Base-by-base conservation (phyloP, 371 early-diverging fungal genomes). In the Apophysomyces ossiformis region DNA sequence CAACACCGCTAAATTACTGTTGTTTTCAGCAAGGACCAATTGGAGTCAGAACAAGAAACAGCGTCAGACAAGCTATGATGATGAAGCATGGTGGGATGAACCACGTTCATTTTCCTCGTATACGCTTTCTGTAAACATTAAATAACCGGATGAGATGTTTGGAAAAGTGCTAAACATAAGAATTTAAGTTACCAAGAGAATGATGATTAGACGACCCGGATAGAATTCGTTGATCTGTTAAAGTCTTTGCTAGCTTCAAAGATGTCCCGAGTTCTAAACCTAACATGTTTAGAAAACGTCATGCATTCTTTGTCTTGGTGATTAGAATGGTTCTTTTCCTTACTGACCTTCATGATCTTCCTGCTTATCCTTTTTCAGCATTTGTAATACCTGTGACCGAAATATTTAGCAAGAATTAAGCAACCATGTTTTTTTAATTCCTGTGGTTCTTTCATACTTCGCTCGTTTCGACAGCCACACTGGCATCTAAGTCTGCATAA, bases 401-500 rank as follows among this genome's bases (percentile, higher is more conserved):
- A 50, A 21, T 4, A 50, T 4, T 21, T 21, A 21, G 11, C 16
- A 50, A 50, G 21, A 2, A 2, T 3, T 26, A 26, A 26, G 32
- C 2, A 26, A 26, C 32, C 32, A 2, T 26, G 32, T 5, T 4
- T 50, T 50, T 6, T 1, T n/a, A n/a, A 11, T 47, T 47, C 21
- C 54, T 3, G 21, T 16, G 54, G 35, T 4, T 26, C 47, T 65
- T 36, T 16, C 39, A 37, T 15, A 71, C 71, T 64, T 72, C 72
- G 41, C 46, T 62, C 5, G 68, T 64, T 54, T 86, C 88, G 43
- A 93, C 90, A 47, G 84, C 86, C 11, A 70, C 69, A 35, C 69
- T 69, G n/a, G 92, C 95, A 50, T 92, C 91, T 37, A 96, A 81
- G 75, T 96, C 93, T 4, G 95, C 95, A 58, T 91, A 94, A 37